phyloP scores from a whole-genome alignment of 2,329 filamentous ascomycete species.

The Dactylellina leptospora region DNA sequence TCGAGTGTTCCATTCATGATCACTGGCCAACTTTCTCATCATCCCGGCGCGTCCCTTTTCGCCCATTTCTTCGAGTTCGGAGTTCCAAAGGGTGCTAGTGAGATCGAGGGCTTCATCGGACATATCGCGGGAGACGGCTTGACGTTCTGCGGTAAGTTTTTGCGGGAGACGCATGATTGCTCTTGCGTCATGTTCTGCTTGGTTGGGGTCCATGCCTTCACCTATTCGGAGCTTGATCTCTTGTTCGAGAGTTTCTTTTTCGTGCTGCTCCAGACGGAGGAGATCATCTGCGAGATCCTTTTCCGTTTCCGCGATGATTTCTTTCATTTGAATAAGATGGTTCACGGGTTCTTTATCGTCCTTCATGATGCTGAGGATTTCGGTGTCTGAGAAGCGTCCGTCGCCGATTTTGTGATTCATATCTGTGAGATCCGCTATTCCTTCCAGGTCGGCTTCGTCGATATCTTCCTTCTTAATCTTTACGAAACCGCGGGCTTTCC shows the following conservation, averaged over 20 bases:
- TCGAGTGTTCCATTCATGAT: conserved; percentile 18
- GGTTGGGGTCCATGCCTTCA: conserved; percentile 17
- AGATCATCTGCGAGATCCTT: conserved; percentile 29
- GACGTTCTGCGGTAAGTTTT: conserved; percentile 27
- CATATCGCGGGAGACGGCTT: conserved; percentile 38
- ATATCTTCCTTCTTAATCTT: conserved; percentile 29
- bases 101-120: conserved; percentile 43
- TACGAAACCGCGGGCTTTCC: conserved; percentile 15
- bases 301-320: conserved; percentile 49
- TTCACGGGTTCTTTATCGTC: conserved; percentile 36
- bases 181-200: conserved; percentile 50
- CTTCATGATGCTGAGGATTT: conserved; percentile 40
- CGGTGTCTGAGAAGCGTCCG: conserved; percentile 40
- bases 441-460: conserved; percentile 29
- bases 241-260: conserved; percentile 22
- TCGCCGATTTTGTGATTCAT: conserved; percentile 34
- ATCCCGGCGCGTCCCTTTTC: conserved; percentile 36
- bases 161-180: conserved; percentile 49
- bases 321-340: conserved; percentile 24
- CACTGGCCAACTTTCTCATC: conserved; percentile 38
- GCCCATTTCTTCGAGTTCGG: conserved; percentile 43
- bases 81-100: conserved; percentile 37
- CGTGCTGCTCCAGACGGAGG: conserved; percentile 34
- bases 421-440: conserved; percentile 37
- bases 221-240: conserved; percentile 48